Base-by-base conservation (phyloP, 2,329 filamentous ascomycete genomes). In the Microcyclosporella mali region DNA sequence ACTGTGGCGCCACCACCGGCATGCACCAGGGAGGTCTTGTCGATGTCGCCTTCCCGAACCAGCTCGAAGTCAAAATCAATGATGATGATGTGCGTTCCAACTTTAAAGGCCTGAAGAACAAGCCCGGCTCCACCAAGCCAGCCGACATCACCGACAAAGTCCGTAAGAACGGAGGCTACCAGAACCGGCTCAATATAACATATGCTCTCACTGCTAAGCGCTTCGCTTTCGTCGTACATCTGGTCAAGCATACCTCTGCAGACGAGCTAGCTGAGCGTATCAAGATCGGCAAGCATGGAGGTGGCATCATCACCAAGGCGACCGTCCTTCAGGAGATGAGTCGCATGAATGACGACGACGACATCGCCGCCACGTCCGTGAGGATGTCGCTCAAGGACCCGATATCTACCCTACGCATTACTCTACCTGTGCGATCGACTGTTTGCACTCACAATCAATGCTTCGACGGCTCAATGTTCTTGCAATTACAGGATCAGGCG, bases 311-410 rank as follows among this genome's bases (percentile, higher is more conserved):
- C 48, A 78, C 84, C 1, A 89, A 88, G 61, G 76, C 84, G 17
- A 80, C 81, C 32, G 89, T 97, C 2, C 67, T 95, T n/a, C 74
- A 78, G 53, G 89, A 97, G 60, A 78, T 81, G 53, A 83, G 75
- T 51, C 87, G 85, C 58, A 85, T 87, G 7, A 81, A 85, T 47
- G 52, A 49, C 2, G 92, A 97, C 63, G 77, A 85, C 0, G 92
- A 98, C 56, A 88, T 98, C 42, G 82, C 90, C 43, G 82, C 90
- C 1, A 94, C 85, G 2, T 94, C 90, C 1, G 84, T 84, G 40
- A 82, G 92, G 33, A 78, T 98, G 67, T 95, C 89, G 9, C 70
- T 98, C 9, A 95, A 94, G 64, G 95, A 94, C 59, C 92, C 92
- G 0, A 72, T 97, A 25, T 94, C 88, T 2, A 94, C 88, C 28